phyloP scores from a whole-genome alignment of 306 rosid genomes.

The Glycine soja region DNA sequence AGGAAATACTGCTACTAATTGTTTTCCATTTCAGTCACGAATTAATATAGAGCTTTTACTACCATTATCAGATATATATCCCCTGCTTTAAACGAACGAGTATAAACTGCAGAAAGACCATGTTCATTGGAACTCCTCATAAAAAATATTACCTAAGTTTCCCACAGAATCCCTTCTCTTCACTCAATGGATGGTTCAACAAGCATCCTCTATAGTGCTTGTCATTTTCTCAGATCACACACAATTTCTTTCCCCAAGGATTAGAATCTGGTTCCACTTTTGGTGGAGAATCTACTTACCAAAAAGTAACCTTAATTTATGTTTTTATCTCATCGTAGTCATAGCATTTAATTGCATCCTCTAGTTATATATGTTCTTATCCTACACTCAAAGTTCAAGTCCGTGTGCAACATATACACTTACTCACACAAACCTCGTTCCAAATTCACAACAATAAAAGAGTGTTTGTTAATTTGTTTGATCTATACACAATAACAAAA shows the following conservation, averaged over 20 bases:
- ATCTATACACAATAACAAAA: neutral
- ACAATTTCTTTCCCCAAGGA: neutral
- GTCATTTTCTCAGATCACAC: slow-evolving; percentile 14
- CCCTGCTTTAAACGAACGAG: neutral
- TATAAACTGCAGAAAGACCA: slow-evolving; percentile 16
- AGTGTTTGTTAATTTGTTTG: neutral
- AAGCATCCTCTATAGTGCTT: slow-evolving; percentile 11
- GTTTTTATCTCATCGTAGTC: no score
- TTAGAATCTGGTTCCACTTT: slow-evolving; percentile 35
- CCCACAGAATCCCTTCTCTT: slow-evolving; percentile 38
- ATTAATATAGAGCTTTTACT: neutral
- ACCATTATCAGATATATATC: neutral
- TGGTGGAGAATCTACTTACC: slow-evolving; percentile 30
- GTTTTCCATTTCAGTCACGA: neutral
- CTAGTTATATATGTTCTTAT: neutral
- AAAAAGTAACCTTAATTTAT: neutral
- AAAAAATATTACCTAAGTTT: slow-evolving; percentile 20
- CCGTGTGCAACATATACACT: neutral
- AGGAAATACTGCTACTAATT: neutral
- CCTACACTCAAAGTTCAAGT: neutral
- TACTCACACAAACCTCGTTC: neutral
- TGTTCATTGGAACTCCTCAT: neutral
- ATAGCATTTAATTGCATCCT: slow-evolving; percentile 30
- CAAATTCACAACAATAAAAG: neutral
- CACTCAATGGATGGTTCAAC: neutral